Evolutionary conservation across 495 filamentous ascomycete species (phyloP).

Genomic region (Cercophora scortea): DNA sequence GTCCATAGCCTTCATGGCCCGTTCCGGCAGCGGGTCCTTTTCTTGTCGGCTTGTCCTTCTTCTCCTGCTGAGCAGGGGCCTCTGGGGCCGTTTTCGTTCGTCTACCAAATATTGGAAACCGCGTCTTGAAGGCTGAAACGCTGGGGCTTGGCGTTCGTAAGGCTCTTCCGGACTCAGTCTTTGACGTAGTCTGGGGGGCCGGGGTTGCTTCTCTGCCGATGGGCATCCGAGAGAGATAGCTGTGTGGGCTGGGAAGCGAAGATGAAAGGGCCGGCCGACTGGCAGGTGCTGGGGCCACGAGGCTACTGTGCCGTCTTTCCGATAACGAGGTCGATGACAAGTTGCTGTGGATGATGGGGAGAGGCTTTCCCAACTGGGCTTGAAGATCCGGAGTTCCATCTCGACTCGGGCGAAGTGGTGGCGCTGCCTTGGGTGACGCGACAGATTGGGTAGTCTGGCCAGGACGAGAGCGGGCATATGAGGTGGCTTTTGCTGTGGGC

Average conservation of each 20-base stretch:
- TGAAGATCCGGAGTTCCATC: slow-evolving; percentile 65
- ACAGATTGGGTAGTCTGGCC: slow-evolving; percentile 15
- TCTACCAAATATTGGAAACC: slow-evolving; percentile 72
- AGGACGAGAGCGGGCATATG: slow-evolving; percentile 22
- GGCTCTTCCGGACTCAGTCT: slow-evolving; percentile 21
- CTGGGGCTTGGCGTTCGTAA: slow-evolving; percentile 42
- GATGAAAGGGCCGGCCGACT: slow-evolving; percentile 23
- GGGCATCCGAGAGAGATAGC: slow-evolving; percentile 20
- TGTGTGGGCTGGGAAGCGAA: slow-evolving; percentile 14
- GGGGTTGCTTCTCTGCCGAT: slow-evolving; percentile 30
- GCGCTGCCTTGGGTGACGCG: slow-evolving; percentile 25
- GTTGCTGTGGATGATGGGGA: slow-evolving; percentile 74
- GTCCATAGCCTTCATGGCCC: slow-evolving; percentile 92
- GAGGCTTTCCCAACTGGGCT: slow-evolving; percentile 47
- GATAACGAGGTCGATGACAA: slow-evolving; percentile 44
- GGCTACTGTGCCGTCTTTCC: slow-evolving; percentile 34
- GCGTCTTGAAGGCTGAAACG: slow-evolving; percentile 33
- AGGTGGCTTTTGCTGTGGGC: slow-evolving; percentile 19
- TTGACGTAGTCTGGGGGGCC: slow-evolving; percentile 22
- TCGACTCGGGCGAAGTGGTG: slow-evolving; percentile 66
- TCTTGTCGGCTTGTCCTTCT: slow-evolving; percentile 47
- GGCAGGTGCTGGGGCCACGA: slow-evolving; percentile 20
- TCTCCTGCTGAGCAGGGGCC: slow-evolving; percentile 32
- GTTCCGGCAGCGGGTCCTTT: slow-evolving; percentile 91
- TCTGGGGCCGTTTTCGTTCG: slow-evolving; percentile 61